Percentiles rank a stretch among this genome's conserved stretches.
These are phyloP conservation scores for Aspergillus terreus DNA, from an alignment of 2,329 filamentous ascomycete species.

Conservation along the genomic window DNA sequence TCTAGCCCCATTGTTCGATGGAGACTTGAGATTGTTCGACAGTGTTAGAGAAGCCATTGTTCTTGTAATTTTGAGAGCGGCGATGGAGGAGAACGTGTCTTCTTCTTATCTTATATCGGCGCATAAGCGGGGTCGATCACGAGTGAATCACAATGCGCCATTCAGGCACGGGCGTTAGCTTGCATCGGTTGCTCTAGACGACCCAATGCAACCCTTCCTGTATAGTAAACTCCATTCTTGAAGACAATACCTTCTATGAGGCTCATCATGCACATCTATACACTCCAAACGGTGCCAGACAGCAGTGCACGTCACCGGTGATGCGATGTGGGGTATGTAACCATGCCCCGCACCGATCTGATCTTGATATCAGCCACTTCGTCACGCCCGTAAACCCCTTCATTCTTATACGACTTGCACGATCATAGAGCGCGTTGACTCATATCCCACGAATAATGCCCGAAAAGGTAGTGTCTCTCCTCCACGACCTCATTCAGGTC, in stretches of 20 bases:
- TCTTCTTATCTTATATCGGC: not conserved
- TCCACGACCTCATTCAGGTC: constrained; percentile 35
- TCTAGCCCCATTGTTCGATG: not conserved
- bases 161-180: not conserved
- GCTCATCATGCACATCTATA: not conserved
- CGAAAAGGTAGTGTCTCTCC: constrained; percentile 22
- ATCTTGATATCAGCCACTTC: not conserved
- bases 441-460: not conserved
- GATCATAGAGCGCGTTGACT: too few relatives aligned
- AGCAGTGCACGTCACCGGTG: not conserved
- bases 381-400: not conserved
- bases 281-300: not conserved
- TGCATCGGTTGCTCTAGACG: not conserved
- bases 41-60: constrained; percentile 4
- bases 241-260: not conserved
- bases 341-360: not conserved
- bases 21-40: not conserved
- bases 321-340: not conserved
- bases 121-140: not conserved
- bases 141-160: constrained; percentile 3
- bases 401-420: too few relatives aligned
- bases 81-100: not conserved
- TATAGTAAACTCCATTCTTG: too few relatives aligned
- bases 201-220: not conserved
- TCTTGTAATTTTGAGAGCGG: not conserved